Evolutionary conservation across 495 filamentous ascomycete species (phyloP), one percentile per base, ranked within the genome.

Genomic region (Astrothelium macrocarpum): DNA sequence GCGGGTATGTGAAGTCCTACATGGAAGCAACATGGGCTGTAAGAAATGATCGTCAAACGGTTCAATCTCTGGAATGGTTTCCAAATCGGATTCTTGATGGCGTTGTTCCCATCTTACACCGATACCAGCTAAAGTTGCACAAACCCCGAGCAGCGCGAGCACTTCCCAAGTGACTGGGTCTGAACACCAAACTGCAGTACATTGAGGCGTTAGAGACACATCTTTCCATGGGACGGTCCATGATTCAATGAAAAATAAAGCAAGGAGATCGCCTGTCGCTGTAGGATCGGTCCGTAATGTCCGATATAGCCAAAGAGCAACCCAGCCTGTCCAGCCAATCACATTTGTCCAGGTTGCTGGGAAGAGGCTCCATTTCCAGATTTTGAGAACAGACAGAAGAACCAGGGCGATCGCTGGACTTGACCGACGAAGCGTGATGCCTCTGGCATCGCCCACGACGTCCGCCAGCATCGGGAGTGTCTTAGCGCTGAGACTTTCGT

Each of bases 1-100:
- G 39, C 86, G 77, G 28, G 80, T 74, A 71, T 89, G 87, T 18
- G 77, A 82, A 14, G 85, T 88, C 58, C 72, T 73, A 65, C 82
- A 83, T 23, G 85, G 84, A 60, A 90, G 84, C 10, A 74, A 43
- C 59, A 70, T 60, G 0, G 67, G 64, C 31, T 59, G 67, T 25
- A 68, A 26, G 1, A 70, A 56, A 20, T 68, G 58, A n/a, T 68
- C 66, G 29, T 68, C 68, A 42, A 68, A 56, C 9, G 25, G 49
- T 16, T 56, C 49, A 28, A 56, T 29, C 29, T 56, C 49, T 2
- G 49, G 49, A 29, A 56, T 56, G 11, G 25, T 56, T 9, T 29
- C 20, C 49, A 29, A 29, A 56, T 29, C 5, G 16, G 49, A 56
- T 29, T 56, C 1, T 9, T 29, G 20, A 26, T 56, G 49, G 16